Evolutionary conservation across 768 basidiomycete genomes (phyloP).

Genomic region (Amyloporia xantha): DNA sequence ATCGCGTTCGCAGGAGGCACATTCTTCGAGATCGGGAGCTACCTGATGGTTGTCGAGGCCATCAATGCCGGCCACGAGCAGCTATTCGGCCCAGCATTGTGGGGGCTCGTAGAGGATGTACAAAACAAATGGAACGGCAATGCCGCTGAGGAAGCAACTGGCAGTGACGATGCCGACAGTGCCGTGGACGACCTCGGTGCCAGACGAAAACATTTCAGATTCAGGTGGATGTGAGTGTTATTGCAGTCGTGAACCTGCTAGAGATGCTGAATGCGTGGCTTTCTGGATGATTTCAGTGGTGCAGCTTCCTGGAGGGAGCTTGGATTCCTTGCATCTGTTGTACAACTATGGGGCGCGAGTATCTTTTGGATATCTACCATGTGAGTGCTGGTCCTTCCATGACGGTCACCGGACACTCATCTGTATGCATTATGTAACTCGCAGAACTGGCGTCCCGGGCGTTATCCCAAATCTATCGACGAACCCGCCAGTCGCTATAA

Average conservation of each 20-base stretch:
- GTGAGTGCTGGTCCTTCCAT: constrained; percentile 11
- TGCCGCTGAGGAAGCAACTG: not conserved
- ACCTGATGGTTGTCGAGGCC: constrained; percentile 48
- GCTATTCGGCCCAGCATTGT: constrained; percentile 31
- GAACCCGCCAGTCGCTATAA: constrained; percentile 23
- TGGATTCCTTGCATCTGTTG: constrained; percentile 42
- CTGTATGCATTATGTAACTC: no score
- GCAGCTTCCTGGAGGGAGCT: constrained; percentile 30
- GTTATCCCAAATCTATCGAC: constrained; percentile 29
- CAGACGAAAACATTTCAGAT: constrained; percentile 2
- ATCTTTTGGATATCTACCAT: constrained; percentile 50
- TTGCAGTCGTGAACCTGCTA: no score
- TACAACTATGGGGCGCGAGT: constrained; percentile 49
- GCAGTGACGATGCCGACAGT: constrained; percentile 5
- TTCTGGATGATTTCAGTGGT: constrained; percentile 19
- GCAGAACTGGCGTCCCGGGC: constrained; percentile 35
- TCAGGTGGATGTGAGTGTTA: constrained; percentile 22
- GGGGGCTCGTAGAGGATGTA: constrained; percentile 11
- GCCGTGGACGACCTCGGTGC: not conserved
- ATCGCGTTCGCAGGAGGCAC: constrained; percentile 55
- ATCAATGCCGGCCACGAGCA: constrained; percentile 40
- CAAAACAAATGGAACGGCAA: not conserved
- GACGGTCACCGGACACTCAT: not conserved
- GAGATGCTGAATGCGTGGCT: no score
- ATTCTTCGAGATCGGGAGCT: constrained; percentile 51